Percentiles rank a stretch among this genome's conserved stretches.
These are phyloP conservation scores for Aspergillus sp. DNA, from an alignment of 2,329 filamentous ascomycete species.

Conservation along the genomic window DNA sequence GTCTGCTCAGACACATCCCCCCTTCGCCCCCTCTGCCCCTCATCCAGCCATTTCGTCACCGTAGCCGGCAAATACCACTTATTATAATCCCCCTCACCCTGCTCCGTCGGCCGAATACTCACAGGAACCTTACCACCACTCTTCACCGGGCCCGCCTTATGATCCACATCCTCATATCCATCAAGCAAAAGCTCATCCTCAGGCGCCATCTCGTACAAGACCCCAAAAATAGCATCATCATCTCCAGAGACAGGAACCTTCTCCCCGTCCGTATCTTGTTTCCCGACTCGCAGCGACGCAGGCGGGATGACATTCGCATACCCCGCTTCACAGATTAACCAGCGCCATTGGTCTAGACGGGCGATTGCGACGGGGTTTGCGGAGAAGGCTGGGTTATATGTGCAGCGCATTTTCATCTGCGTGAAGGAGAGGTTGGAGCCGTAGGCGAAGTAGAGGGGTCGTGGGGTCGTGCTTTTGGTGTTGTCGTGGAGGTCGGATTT, in stretches of 20 bases:
- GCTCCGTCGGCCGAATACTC: conserved; percentile 23
- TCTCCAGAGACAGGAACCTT: conserved; percentile 16
- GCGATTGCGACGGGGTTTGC: conserved; percentile 35
- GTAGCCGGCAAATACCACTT: conserved; percentile 32
- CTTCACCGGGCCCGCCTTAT: conserved; percentile 6
- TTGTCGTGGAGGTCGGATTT: neutral
- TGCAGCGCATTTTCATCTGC: conserved; percentile 37
- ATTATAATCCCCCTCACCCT: conserved; percentile 31
- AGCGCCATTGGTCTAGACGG: conserved; percentile 32
- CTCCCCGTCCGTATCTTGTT: conserved; percentile 12
- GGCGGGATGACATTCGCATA: conserved; percentile 39
- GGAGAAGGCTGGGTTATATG: conserved; percentile 25
- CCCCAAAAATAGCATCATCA: conserved; percentile 30
- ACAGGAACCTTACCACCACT: conserved; percentile 5
- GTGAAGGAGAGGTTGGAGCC: conserved; percentile 40
- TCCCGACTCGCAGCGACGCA: conserved; percentile 12
- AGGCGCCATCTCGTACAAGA: conserved; percentile 37
- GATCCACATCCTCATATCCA: conserved; percentile 34
- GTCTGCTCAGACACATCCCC: conserved; percentile 11
- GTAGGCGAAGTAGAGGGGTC: conserved; percentile 40
- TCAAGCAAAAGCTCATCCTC: conserved; percentile 34
- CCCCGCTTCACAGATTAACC: conserved; percentile 38
- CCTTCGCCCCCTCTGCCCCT: conserved; percentile 7
- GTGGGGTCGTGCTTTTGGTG: conserved; percentile 15
- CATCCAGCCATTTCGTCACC: conserved; percentile 27